Evolutionary conservation across 495 filamentous ascomycete genomes (phyloP), one percentile per base, ranked within the genome.

Genomic region (Daldinia decipiens): DNA sequence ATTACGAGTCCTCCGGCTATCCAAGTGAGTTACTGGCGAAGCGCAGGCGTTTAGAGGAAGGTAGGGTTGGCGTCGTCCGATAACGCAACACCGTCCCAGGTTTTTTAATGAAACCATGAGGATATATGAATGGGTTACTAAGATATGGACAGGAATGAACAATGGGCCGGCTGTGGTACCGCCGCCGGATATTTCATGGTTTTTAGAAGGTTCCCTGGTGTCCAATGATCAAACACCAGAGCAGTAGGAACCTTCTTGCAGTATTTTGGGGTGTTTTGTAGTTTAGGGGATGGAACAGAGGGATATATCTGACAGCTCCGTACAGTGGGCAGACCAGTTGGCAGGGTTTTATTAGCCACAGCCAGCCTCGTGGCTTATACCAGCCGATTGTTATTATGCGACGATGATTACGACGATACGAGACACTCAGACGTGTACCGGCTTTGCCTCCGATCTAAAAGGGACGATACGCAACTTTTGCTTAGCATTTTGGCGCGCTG

Each of bases 21-120:
- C 50, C 66, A 11, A 67, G 59, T 32, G 56, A 59, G 15, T 36
- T 67, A 5, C n/a, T 67, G 15, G 34, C 27, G 47, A 77, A 75
- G 40, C 73, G 67, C 39, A 69, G 62, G 52, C 51, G 70, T 57
- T 34, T 68, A 39, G 65, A 67, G 62, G 64, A 74, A 67, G 55
- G 60, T 62, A 67, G 66, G 67, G 39, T 75, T 62, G 72, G 72
- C 34, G 53, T 75, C 39, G 74, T 75, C 55, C 69, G 58, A 71
- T 69, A 11, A 61, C 45, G 21, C 11, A 50, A 72, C 54, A 32
- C 26, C 50, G 34, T 39, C 32, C 40, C 39, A 6, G 52, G 19
- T 47, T 62, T 62, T 47, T 36, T 12, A 11, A 59, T 21, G 50
- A 17, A 55, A 50, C 54, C 58, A n/a, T 9, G 52, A 34, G 53